These are phyloP conservation scores for Infundibulicybe gibba DNA, from an alignment of 768 basidiomycete genomes.

Conservation along the genomic window DNA sequence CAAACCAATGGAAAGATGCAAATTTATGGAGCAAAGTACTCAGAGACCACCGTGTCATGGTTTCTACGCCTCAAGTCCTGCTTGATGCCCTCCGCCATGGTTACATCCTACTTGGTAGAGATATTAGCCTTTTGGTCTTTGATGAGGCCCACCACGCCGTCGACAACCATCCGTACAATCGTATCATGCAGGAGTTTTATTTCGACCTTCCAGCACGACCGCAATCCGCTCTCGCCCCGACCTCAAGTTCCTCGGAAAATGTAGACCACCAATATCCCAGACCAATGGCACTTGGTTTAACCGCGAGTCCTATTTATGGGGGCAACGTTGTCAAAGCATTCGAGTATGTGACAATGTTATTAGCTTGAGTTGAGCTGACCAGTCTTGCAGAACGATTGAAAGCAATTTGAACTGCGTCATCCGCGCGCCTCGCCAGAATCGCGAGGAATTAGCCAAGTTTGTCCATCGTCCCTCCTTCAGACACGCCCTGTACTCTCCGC, in stretches of 20 bases:
- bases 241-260: slow-evolving; percentile 10
- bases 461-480: slow-evolving; percentile 68
- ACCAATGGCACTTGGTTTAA: slow-evolving; percentile 72
- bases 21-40: slow-evolving; percentile 58
- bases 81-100: slow-evolving; percentile 76
- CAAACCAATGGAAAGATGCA: slow-evolving; percentile 71
- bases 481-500: slow-evolving; percentile 43
- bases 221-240: neutral
- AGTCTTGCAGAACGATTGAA: slow-evolving; percentile 52
- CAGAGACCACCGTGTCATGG: slow-evolving; percentile 54
- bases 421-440: slow-evolving; percentile 53
- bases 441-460: slow-evolving; percentile 51
- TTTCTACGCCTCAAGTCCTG: slow-evolving; percentile 75
- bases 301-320: slow-evolving; percentile 84
- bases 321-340: slow-evolving; percentile 63
- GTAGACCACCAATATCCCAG: slow-evolving; percentile 22
- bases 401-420: slow-evolving; percentile 66
- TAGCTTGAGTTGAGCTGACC: too few species aligned
- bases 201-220: slow-evolving; percentile 39
- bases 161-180: slow-evolving; percentile 74
- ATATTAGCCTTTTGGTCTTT: slow-evolving; percentile 68
- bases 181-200: slow-evolving; percentile 77
- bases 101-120: slow-evolving; percentile 56
- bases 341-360: slow-evolving; percentile 33
- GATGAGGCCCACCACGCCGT: slow-evolving; percentile 82